Evolutionary conservation across 805 yeast genomes (phyloP).

Genomic region (Sungouiella thailandica): DNA sequence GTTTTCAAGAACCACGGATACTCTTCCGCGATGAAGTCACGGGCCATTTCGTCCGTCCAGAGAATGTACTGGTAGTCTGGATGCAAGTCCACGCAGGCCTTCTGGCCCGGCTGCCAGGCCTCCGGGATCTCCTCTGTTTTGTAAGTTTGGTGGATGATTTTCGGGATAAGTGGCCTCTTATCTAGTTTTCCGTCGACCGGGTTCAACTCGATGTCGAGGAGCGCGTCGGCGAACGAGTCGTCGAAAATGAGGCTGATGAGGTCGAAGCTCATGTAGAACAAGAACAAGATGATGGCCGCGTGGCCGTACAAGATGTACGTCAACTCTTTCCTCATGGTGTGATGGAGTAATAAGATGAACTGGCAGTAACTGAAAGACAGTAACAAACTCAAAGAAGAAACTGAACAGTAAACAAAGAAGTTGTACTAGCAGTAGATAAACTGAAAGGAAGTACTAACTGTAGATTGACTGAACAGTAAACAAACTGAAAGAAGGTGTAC

Average conservation of each 20-base stretch:
- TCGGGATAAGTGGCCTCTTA: slow-evolving; percentile 65
- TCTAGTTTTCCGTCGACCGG: slow-evolving; percentile 42
- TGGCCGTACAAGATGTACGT: slow-evolving; percentile 59
- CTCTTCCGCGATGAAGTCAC: slow-evolving; percentile 70
- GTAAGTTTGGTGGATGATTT: slow-evolving; percentile 90
- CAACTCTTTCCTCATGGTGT: slow-evolving; percentile 58
- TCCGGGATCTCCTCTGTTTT: slow-evolving; percentile 76
- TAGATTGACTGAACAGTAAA: too few relatives aligned
- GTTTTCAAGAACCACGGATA: slow-evolving; percentile 84
- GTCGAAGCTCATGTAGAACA: slow-evolving; percentile 65
- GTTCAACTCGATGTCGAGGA: slow-evolving; percentile 58
- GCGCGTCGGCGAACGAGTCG: slow-evolving; percentile 60
- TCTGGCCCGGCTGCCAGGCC: slow-evolving; percentile 74
- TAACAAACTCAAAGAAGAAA: background rate
- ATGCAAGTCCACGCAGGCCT: slow-evolving; percentile 69
- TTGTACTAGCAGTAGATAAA: too few relatives aligned
- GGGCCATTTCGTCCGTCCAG: slow-evolving; percentile 86
- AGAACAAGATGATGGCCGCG: slow-evolving; percentile 44
- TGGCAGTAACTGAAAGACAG: background rate
- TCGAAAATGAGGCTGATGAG: slow-evolving; percentile 70
- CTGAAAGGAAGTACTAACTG: too few relatives aligned
- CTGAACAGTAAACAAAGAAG: background rate
- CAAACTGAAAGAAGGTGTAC: too few relatives aligned
- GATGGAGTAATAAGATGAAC: background rate
- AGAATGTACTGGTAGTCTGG: slow-evolving; percentile 84